phyloP scores from a whole-genome alignment of 306 rosid species.

The Oxytropis ochrocephala region DNA sequence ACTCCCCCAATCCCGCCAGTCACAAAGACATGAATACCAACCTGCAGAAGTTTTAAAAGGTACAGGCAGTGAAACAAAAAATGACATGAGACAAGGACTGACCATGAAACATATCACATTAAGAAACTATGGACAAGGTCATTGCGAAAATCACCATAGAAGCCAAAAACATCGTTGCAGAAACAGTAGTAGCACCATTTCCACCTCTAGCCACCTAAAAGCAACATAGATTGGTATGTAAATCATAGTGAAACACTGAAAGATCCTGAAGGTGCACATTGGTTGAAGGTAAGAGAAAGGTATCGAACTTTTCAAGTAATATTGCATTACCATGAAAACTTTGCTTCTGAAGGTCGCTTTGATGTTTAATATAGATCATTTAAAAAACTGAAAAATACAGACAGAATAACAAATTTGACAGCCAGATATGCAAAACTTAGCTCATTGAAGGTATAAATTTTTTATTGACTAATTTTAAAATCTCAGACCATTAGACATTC shows the following conservation, averaged over 20 bases:
- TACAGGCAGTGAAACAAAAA: neutral
- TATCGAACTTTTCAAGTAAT: neutral
- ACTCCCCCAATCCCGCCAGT: conserved; percentile 98
- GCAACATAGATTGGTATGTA: neutral
- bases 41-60: conserved; percentile 32
- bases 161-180: conserved; percentile 87
- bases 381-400: neutral
- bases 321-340: neutral
- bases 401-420: neutral
- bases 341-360: neutral
- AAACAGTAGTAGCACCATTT: conserved; percentile 91
- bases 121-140: neutral
- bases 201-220: conserved; percentile 71
- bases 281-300: neutral
- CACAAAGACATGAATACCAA: conserved; percentile 72
- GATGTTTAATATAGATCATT: neutral
- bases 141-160: conserved; percentile 45
- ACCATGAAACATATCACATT: neutral
- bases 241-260: conserved; percentile 3
- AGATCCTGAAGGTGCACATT: neutral
- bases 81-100: neutral
- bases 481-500: neutral
- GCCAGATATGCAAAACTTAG: conserved; percentile 6
- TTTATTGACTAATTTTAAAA: neutral
- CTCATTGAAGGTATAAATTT: neutral